Evolutionary conservation across 495 filamentous ascomycete species (phyloP).

Genomic region (Penicillium waksmanii): DNA sequence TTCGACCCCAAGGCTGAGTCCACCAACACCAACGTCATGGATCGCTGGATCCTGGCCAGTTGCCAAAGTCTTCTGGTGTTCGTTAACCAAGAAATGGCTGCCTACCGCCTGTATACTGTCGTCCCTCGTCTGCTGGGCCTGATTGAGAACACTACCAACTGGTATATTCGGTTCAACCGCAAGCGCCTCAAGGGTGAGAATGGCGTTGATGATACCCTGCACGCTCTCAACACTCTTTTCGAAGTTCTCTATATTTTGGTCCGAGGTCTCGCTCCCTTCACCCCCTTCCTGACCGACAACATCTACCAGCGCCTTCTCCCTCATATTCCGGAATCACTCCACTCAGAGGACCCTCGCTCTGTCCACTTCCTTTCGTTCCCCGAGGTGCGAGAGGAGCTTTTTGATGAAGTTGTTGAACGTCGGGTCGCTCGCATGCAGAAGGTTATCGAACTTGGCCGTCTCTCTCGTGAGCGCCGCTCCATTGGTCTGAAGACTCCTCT

Average conservation of each 20-base stretch:
- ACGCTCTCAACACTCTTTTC: slow-evolving; percentile 95
- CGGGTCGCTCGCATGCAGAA: slow-evolving; percentile 90
- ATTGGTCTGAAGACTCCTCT: slow-evolving; percentile 89
- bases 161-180: slow-evolving; percentile 99
- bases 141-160: slow-evolving; percentile 96
- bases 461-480: slow-evolving; percentile 81
- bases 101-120: slow-evolving; percentile 91
- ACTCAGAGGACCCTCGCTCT: slow-evolving; percentile 72
- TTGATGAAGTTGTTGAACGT: slow-evolving; percentile 83
- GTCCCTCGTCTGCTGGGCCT: slow-evolving; percentile 84
- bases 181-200: slow-evolving; percentile 93
- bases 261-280: slow-evolving; percentile 89
- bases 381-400: slow-evolving; percentile 82
- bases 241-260: slow-evolving; percentile 91
- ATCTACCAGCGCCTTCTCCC: slow-evolving; percentile 89
- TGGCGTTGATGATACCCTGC: slow-evolving; percentile 82
- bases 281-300: slow-evolving; percentile 91
- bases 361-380: slow-evolving; percentile 95
- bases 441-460: slow-evolving; percentile 87
- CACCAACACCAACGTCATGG: slow-evolving; percentile 91
- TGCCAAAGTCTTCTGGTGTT: slow-evolving; percentile 92
- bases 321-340: slow-evolving; percentile 68
- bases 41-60: slow-evolving; percentile 91
- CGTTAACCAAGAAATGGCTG: slow-evolving; percentile 93
- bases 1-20: slow-evolving; percentile 76